phyloP scores from a whole-genome alignment of 805 yeast genomes.

The Kazachstania kunashirensis region DNA sequence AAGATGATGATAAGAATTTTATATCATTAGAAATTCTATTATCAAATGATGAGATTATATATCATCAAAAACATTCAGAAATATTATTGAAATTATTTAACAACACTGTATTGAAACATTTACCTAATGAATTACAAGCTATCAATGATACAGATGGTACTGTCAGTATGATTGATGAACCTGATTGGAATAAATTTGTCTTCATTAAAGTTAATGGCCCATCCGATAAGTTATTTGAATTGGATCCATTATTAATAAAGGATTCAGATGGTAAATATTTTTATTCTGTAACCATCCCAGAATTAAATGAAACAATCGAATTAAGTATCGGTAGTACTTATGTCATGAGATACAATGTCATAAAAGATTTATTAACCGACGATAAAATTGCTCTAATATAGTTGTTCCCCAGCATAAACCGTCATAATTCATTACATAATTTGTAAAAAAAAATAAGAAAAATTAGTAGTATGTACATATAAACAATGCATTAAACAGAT shows the following conservation, averaged over 20 bases:
- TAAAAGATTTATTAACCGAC: slow-evolving; percentile 32
- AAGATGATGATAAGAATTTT: slow-evolving; percentile 22
- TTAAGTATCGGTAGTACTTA: slow-evolving; percentile 58
- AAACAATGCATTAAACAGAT: no score
- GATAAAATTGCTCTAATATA: slow-evolving; percentile 38
- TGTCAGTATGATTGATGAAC: slow-evolving; percentile 67
- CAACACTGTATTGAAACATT: slow-evolving; percentile 49
- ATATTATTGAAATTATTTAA: slow-evolving; percentile 58
- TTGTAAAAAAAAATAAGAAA: no score
- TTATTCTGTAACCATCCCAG: slow-evolving; percentile 37
- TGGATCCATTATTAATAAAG: slow-evolving; percentile 32
- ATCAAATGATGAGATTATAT: slow-evolving; percentile 51
- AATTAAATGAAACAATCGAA: slow-evolving; percentile 42
- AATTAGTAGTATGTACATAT: no score
- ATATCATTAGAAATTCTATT: slow-evolving; percentile 28
- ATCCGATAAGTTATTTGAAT: slow-evolving; percentile 6
- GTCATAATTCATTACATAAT: no score
- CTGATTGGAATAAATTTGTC: slow-evolving; percentile 69
- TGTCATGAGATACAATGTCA: slow-evolving; percentile 56
- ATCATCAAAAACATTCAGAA: slow-evolving; percentile 60
- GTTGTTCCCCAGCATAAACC: no score
- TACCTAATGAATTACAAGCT: slow-evolving; percentile 62
- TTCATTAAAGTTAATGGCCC: slow-evolving; percentile 38
- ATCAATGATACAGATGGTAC: slow-evolving; percentile 67
- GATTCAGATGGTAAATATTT: slow-evolving; percentile 24